Conservation (phyloP, 2,329 filamentous ascomycete genomes). For the Colletotrichum sp. region DNA sequence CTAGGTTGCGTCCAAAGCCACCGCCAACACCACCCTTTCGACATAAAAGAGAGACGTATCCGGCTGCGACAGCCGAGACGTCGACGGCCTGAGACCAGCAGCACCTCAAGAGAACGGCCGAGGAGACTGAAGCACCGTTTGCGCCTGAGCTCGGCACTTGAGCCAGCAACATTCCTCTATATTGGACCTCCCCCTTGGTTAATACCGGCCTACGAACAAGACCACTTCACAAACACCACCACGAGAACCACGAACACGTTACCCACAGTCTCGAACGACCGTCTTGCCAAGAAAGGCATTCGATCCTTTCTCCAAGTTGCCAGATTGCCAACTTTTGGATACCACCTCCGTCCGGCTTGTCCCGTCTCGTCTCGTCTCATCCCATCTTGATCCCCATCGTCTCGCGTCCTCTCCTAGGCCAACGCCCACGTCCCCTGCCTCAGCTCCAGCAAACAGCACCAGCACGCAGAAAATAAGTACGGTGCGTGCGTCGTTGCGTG, state of each 20-base stretch:
- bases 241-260: not conserved
- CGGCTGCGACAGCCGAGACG: not conserved
- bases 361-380: constrained; percentile 13
- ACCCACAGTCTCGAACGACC: not conserved
- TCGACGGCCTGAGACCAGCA: not conserved
- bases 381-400: constrained; percentile 11
- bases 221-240: not conserved
- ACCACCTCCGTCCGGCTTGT: not conserved
- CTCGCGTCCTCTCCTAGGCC: not conserved
- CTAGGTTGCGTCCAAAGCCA: not conserved
- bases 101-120: not conserved
- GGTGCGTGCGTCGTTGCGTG: not conserved
- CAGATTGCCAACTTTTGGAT: not conserved
- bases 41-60: not conserved
- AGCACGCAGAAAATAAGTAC: not conserved
- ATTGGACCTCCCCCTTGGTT: not conserved
- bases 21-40: not conserved
- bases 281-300: not conserved
- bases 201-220: not conserved
- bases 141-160: not conserved
- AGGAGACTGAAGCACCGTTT: not conserved
- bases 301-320: not conserved
- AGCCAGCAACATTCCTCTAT: not conserved
- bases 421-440: constrained; percentile 4
- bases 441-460: not conserved